Percentiles rank a stretch among this genome's conserved stretches.
Evolutionary conservation across 768 basidiomycete genomes (phyloP).

Genomic region (Suillus decipiens): DNA sequence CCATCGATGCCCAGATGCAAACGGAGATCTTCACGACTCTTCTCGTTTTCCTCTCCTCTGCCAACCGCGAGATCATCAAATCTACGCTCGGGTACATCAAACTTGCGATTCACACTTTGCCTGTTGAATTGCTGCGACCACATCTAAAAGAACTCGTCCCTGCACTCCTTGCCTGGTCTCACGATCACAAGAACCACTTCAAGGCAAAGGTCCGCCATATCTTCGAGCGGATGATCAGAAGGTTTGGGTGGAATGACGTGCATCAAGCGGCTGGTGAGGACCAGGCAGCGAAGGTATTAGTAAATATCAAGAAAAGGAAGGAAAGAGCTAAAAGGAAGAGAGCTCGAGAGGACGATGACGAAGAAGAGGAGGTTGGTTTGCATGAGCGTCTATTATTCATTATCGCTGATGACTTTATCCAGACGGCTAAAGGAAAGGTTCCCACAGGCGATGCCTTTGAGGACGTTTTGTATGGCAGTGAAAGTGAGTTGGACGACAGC

Average conservation of each 20-base stretch:
- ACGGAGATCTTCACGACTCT: conserved; percentile 85
- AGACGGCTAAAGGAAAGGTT: conserved; percentile 50
- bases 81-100: conserved; percentile 95
- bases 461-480: conserved; percentile 95
- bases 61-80: conserved; percentile 97
- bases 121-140: conserved; percentile 69
- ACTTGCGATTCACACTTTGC: conserved; percentile 85
- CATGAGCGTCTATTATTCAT: neutral
- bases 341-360: conserved; percentile 57
- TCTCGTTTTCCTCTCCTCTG: conserved; percentile 87
- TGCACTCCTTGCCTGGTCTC: conserved; percentile 86
- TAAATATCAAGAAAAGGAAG: conserved; percentile 95
- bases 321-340: conserved; percentile 91
- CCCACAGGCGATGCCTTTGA: conserved; percentile 89
- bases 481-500: conserved; percentile 81
- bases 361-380: conserved; percentile 50
- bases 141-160: conserved; percentile 81
- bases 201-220: conserved; percentile 96
- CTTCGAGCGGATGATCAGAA: conserved; percentile 91
- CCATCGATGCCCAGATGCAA: conserved; percentile 70
- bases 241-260: conserved; percentile 87
- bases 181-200: conserved; percentile 99
- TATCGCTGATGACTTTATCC: neutral
- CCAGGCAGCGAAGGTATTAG: conserved; percentile 83
- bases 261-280: conserved; percentile 73